These are phyloP conservation scores for Fusarium sp. DNA, from an alignment of 2,329 filamentous ascomycete genomes.

Conservation along the genomic window DNA sequence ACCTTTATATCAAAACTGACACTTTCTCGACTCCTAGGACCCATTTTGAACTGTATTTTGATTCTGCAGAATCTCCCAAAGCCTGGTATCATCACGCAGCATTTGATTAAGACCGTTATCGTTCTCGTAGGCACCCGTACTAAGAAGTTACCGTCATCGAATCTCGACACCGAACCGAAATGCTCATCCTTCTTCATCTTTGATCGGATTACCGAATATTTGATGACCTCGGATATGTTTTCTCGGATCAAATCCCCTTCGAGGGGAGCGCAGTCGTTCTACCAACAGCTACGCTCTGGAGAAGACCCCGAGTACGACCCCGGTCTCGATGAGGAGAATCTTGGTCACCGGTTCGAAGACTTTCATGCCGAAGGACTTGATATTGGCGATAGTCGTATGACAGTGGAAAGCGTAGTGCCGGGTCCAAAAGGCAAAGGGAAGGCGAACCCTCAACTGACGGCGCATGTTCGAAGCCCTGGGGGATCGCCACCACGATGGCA, in stretches of 20 bases:
- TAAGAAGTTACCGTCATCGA: not conserved
- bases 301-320: conserved; percentile 55
- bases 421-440: conserved; percentile 34
- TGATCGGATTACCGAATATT: conserved; percentile 21
- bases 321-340: conserved; percentile 64
- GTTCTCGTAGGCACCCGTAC: not conserved
- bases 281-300: conserved; percentile 59
- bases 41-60: not conserved
- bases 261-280: conserved; percentile 57
- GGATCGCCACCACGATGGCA: conserved; percentile 42
- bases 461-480: conserved; percentile 29
- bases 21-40: not conserved
- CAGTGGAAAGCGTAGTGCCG: conserved; percentile 52
- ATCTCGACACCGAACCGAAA: conserved; percentile 24
- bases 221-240: conserved; percentile 62
- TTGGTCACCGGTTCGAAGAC: conserved; percentile 62
- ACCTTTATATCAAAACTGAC: not conserved
- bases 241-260: conserved; percentile 53
- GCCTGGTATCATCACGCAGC: not conserved
- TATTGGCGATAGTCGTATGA: conserved; percentile 59
- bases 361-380: conserved; percentile 60
- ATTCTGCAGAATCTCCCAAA: not conserved
- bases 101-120: not conserved
- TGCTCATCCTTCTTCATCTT: conserved; percentile 14
- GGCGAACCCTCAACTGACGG: conserved; percentile 6